Evolutionary conservation across 148 eudicot genomes (phyloP).

Genomic region (Cornus kousa): DNA sequence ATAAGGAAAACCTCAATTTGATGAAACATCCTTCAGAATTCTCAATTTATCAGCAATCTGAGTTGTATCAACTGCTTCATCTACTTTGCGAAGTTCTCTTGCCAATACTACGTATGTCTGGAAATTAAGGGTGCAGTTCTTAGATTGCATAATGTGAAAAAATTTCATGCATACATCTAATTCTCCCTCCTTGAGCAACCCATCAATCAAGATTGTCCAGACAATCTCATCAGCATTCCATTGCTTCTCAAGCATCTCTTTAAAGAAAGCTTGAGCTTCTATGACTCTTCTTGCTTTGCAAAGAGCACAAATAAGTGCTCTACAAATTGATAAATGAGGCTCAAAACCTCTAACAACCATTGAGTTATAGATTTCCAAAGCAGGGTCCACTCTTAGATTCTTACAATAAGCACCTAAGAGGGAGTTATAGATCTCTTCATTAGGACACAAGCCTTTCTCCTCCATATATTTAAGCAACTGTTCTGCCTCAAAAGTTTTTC

Average conservation of each 20-base stretch:
- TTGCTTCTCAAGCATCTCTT: constrained; percentile 46
- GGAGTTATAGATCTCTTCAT: constrained; percentile 36
- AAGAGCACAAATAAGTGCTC: constrained; percentile 47
- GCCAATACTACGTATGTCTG: constrained; percentile 47
- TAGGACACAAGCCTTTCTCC: constrained; percentile 46
- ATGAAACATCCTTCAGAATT: constrained; percentile 7
- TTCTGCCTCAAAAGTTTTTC: constrained; percentile 54
- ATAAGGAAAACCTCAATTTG: constrained; percentile 3
- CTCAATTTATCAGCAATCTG: constrained; percentile 30
- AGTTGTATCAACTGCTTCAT: constrained; percentile 23
- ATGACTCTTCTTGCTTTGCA: constrained; percentile 34
- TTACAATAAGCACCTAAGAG: constrained; percentile 50
- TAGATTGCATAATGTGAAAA: constrained; percentile 52
- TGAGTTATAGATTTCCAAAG: constrained; percentile 43
- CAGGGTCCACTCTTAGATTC: constrained; percentile 46
- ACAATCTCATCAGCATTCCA: constrained; percentile 69
- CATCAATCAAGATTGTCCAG: constrained; percentile 68
- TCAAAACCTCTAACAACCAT: constrained; percentile 38
- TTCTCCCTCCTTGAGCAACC: constrained; percentile 53
- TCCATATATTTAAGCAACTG: constrained; percentile 50
- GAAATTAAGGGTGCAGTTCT: constrained; percentile 32
- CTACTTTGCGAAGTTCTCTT: constrained; percentile 56
- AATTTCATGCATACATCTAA: constrained; percentile 42
- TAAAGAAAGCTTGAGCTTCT: constrained; percentile 52
- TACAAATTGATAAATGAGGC: constrained; percentile 46